phyloP scores from a whole-genome alignment of 257 asterid species.

The Solanum peruvianum region DNA sequence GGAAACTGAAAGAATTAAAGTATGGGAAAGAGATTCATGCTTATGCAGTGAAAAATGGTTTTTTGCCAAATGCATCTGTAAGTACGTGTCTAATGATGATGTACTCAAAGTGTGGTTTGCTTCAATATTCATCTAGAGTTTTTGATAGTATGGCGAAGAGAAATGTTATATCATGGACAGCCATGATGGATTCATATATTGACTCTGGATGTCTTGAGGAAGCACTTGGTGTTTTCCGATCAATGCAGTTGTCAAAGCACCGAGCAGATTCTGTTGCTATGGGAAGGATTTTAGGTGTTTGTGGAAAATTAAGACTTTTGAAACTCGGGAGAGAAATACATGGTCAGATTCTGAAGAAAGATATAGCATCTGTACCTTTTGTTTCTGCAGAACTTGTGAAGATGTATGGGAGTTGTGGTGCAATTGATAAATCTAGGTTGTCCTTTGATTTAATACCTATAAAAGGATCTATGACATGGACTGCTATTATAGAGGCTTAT shows the following conservation, averaged over 20 bases:
- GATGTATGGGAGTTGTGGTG: conserved; percentile 62
- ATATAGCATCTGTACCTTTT: conserved; percentile 37
- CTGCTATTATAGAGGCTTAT: conserved; percentile 71
- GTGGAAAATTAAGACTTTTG: conserved; percentile 34
- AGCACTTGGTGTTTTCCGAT: conserved; percentile 53
- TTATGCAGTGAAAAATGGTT: conserved; percentile 49
- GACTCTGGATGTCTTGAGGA: conserved; percentile 29
- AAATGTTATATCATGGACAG: conserved; percentile 85
- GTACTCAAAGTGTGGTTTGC: conserved; percentile 59
- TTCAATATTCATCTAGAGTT: conserved; percentile 44
- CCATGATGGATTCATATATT: conserved; percentile 76
- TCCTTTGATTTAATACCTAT: conserved; percentile 39
- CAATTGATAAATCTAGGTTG: conserved; percentile 39
- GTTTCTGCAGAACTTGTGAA: conserved; percentile 63
- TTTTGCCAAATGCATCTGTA: conserved; percentile 37
- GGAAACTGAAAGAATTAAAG: conserved; percentile 46
- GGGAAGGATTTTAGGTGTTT: conserved; percentile 45
- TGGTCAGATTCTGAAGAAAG: conserved; percentile 58
- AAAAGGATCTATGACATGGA: conserved; percentile 80
- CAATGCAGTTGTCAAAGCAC: conserved; percentile 70
- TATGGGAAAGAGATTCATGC: conserved; percentile 76
- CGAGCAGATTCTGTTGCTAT: conserved; percentile 81
- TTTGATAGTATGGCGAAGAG: conserved; percentile 49
- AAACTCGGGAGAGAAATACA: conserved; percentile 73
- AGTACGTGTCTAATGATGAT: conserved; percentile 83